These are phyloP conservation scores for Lachancea nothofagi DNA, from an alignment of 805 yeast species.

Conservation along the genomic window DNA sequence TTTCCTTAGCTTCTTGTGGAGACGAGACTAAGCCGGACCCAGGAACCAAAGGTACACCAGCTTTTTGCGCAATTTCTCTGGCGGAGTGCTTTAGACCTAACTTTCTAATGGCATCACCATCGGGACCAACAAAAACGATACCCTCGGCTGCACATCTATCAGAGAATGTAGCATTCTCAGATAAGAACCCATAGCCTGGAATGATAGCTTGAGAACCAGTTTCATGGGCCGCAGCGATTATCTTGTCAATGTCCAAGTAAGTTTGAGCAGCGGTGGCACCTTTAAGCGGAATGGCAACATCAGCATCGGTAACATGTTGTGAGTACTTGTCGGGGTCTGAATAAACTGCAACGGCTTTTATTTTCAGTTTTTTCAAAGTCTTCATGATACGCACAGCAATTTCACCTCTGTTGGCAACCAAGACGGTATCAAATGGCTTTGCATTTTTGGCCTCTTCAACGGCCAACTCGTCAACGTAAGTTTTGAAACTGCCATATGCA, in stretches of 20 bases:
- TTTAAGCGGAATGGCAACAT: constrained; percentile 68
- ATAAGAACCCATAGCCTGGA: constrained; percentile 95
- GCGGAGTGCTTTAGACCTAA: constrained; percentile 96
- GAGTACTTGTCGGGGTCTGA: constrained; percentile 89
- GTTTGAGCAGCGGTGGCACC: constrained; percentile 90
- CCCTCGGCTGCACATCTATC: constrained; percentile 81
- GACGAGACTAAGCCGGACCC: constrained; percentile 80
- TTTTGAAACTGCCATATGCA: constrained; percentile 83
- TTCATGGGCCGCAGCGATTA: constrained; percentile 75
- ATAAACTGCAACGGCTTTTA: constrained; percentile 79
- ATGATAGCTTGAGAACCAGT: constrained; percentile 91
- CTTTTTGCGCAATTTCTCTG: constrained; percentile 82
- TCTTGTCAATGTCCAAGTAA: constrained; percentile 78
- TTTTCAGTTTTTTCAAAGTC: constrained; percentile 75
- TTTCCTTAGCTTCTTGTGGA: constrained; percentile 66
- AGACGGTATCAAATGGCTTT: constrained; percentile 74
- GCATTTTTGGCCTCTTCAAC: constrained; percentile 27
- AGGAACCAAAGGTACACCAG: constrained; percentile 97
- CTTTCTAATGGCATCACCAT: constrained; percentile 86
- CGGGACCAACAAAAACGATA: constrained; percentile 92
- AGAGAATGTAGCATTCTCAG: constrained; percentile 95
- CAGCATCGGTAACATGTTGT: constrained; percentile 79
- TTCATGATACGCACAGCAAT: constrained; percentile 92
- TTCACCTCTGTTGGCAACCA: constrained; percentile 96
- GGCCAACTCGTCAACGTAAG: constrained; percentile 37